Conservation (phyloP, 257 asterid genomes). For the Ocimum tenuiflorum region DNA sequence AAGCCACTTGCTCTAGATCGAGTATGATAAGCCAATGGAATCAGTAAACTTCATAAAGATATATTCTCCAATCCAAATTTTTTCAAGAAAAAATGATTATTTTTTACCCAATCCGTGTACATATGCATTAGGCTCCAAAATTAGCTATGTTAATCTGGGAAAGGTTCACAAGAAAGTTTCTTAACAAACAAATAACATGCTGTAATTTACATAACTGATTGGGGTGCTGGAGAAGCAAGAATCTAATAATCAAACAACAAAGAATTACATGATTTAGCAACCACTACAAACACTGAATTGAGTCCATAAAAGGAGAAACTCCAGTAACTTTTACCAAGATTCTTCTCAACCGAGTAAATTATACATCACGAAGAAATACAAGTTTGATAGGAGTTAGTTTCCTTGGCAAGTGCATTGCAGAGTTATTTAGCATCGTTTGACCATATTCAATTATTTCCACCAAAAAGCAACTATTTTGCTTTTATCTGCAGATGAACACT, state of each 20-base stretch:
- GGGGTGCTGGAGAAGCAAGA: background rate
- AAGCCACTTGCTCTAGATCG: slow-evolving; percentile 73
- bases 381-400: no score
- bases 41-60: background rate
- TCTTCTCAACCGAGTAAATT: no score
- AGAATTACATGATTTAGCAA: no score
- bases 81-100: background rate
- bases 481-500: background rate
- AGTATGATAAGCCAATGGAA: slow-evolving; percentile 12
- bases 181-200: background rate
- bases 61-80: background rate
- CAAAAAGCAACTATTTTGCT: background rate
- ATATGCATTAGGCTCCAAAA: background rate
- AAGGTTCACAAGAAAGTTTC: no score
- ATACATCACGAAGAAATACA: background rate
- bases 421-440: background rate
- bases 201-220: background rate
- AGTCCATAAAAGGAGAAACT: background rate
- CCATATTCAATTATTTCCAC: background rate
- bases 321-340: no score
- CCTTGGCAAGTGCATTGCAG: background rate
- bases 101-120: background rate
- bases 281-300: no score
- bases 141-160: background rate
- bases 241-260: no score